A percentile compares a stretch with the other conserved stretches of the same genome.
Evolutionary conservation across 2,329 filamentous ascomycete species (phyloP).

Genomic region (Apiospora phragmitis): DNA sequence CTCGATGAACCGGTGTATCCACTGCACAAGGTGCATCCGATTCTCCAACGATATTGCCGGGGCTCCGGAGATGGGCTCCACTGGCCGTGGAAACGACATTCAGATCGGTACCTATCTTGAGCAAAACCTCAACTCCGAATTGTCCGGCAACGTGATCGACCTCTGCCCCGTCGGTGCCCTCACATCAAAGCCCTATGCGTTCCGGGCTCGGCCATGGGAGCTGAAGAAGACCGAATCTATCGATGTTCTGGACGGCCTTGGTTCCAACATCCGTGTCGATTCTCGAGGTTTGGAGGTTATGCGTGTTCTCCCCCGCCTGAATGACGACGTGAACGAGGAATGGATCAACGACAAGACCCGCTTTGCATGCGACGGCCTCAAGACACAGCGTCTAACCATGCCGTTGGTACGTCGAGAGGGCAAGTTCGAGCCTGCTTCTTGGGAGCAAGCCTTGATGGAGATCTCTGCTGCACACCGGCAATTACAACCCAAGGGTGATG

Average conservation of each 20-base stretch:
- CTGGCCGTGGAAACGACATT: constrained; percentile 93
- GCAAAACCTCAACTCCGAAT: constrained; percentile 86
- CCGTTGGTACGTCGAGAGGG: constrained; percentile 85
- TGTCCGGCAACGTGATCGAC: constrained; percentile 97
- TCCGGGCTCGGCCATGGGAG: constrained; percentile 96
- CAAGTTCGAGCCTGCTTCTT: constrained; percentile 88
- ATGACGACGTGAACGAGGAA: constrained; percentile 98
- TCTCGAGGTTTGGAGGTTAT: constrained; percentile 93
- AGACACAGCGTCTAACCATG: constrained; percentile 92
- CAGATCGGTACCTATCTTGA: constrained; percentile 99
- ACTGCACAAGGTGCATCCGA: constrained; percentile 96
- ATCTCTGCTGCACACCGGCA: constrained; percentile 79
- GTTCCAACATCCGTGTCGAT: constrained; percentile 93
- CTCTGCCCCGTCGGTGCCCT: constrained; percentile 96
- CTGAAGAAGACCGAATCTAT: constrained; percentile 94
- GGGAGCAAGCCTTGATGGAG: constrained; percentile 93
- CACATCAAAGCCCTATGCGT: constrained; percentile 96
- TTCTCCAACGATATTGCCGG: constrained; percentile 98
- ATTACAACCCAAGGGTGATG: constrained; percentile 81
- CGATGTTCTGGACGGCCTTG: constrained; percentile 88
- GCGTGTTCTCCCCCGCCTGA: constrained; percentile 87
- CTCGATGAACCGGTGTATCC: constrained; percentile 99
- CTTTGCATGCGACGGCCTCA: constrained; percentile 94
- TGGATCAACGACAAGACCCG: constrained; percentile 99
- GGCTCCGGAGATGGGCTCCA: constrained; percentile 91